phyloP scores from a whole-genome alignment of 176 grass and related monocot species.

The Melocanna baccifera region DNA sequence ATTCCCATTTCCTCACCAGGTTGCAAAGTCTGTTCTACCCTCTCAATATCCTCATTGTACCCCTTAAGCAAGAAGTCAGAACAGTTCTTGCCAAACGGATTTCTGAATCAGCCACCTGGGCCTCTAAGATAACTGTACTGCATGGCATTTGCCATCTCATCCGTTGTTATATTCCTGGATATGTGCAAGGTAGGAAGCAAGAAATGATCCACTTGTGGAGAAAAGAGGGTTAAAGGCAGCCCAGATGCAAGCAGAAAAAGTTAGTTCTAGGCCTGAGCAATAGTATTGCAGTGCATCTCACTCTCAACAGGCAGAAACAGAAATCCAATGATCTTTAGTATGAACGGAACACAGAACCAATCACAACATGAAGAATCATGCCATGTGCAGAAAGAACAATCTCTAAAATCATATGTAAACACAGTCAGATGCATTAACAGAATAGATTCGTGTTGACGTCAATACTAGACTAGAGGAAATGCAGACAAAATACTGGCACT shows the following conservation, averaged over 20 bases:
- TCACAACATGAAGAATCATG: not conserved
- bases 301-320: constrained; percentile 17
- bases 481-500: constrained; percentile 5
- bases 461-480: constrained; percentile 7
- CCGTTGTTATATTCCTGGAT: constrained; percentile 88
- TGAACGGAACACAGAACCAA: not conserved
- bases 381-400: not conserved
- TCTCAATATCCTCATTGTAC: constrained; percentile 78
- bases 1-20: constrained; percentile 61
- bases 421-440: not conserved
- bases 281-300: constrained; percentile 10
- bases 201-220: not conserved
- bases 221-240: not conserved
- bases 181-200: constrained; percentile 50
- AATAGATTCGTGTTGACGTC: not conserved
- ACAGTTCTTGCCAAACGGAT: constrained; percentile 93
- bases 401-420: not conserved
- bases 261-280: not conserved
- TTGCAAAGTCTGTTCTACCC: constrained; percentile 20
- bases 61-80: constrained; percentile 84
- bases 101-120: constrained; percentile 71
- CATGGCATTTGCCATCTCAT: constrained; percentile 90
- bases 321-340: not conserved
- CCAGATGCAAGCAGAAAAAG: not conserved
- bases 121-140: constrained; percentile 93